These are phyloP conservation scores for Didymella lethalis DNA, from an alignment of 2,329 filamentous ascomycete species.

Conservation along the genomic window DNA sequence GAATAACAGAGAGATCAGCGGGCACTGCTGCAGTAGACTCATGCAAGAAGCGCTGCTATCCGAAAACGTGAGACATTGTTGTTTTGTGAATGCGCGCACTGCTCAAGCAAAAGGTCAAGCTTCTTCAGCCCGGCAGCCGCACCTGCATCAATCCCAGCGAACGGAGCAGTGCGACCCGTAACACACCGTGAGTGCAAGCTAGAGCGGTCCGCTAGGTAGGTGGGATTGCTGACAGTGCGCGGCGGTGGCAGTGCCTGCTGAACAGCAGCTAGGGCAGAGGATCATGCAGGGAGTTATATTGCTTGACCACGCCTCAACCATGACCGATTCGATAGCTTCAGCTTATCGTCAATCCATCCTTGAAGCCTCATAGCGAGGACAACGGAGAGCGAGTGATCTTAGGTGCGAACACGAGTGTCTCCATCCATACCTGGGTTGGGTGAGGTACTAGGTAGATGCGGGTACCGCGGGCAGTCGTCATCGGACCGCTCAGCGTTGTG, in stretches of 20 bases:
- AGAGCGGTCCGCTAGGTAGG: conserved; percentile 28
- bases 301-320: conserved; percentile 16
- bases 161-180: conserved; percentile 36
- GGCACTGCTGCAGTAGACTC: conserved; percentile 25
- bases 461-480: conserved; percentile 7
- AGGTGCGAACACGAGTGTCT: conserved; percentile 3
- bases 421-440: neutral
- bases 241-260: conserved; percentile 44
- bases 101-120: conserved; percentile 31
- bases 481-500: conserved; percentile 18
- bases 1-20: conserved; percentile 43
- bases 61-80: conserved; percentile 23
- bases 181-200: conserved; percentile 29
- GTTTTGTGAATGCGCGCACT: conserved; percentile 27
- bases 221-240: conserved; percentile 36
- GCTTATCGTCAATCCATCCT: neutral
- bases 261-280: conserved; percentile 11
- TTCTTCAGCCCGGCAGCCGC: conserved; percentile 39
- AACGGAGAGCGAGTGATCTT: neutral
- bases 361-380: neutral
- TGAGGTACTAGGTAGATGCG: neutral
- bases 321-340: conserved; percentile 1
- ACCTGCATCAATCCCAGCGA: conserved; percentile 43
- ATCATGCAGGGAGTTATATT: conserved; percentile 20
- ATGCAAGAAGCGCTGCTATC: conserved; percentile 32